These are phyloP conservation scores for Solanum megistacrolobum DNA, from an alignment of 257 asterid genomes.

Conservation along the genomic window DNA sequence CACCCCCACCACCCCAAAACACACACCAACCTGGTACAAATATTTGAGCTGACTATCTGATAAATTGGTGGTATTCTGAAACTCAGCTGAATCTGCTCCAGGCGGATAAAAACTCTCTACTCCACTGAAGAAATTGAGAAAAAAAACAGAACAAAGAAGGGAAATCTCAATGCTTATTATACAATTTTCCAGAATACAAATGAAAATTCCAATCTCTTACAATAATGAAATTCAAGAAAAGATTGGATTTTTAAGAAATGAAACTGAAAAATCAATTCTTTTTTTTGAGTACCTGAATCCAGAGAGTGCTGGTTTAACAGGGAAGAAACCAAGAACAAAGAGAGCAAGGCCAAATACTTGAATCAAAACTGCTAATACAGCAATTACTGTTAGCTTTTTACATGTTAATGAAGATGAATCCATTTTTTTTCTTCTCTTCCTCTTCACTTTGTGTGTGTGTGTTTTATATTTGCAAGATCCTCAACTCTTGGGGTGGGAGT, in stretches of 20 bases:
- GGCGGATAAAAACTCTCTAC: conserved; percentile 69
- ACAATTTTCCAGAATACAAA: neutral
- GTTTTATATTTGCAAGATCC: neutral
- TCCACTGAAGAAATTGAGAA: conserved; percentile 34
- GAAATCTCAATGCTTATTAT: neutral
- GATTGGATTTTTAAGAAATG: neutral
- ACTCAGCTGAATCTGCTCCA: conserved; percentile 27
- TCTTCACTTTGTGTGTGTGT: neutral
- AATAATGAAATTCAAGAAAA: neutral
- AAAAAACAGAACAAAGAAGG: neutral
- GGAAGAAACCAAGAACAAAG: conserved; percentile 72
- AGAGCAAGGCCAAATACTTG: conserved; percentile 61
- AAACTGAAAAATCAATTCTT: neutral
- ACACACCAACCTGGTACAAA: conserved; percentile 44
- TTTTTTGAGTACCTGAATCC: conserved; percentile 48
- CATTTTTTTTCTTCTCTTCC: neutral
- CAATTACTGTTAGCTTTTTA: conserved; percentile 31
- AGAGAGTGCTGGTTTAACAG: conserved; percentile 70
- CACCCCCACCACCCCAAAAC: neutral
- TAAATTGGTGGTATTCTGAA: conserved; percentile 29
- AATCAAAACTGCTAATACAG: conserved; percentile 43
- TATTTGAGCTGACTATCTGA: conserved; percentile 50
- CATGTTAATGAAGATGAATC: conserved; percentile 39
- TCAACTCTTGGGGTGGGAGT: neutral
- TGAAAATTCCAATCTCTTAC: neutral